Evolutionary conservation across 257 asterid genomes (phyloP), one percentile per base, ranked within the genome.

Genomic region (Leptodermis oblonga): DNA sequence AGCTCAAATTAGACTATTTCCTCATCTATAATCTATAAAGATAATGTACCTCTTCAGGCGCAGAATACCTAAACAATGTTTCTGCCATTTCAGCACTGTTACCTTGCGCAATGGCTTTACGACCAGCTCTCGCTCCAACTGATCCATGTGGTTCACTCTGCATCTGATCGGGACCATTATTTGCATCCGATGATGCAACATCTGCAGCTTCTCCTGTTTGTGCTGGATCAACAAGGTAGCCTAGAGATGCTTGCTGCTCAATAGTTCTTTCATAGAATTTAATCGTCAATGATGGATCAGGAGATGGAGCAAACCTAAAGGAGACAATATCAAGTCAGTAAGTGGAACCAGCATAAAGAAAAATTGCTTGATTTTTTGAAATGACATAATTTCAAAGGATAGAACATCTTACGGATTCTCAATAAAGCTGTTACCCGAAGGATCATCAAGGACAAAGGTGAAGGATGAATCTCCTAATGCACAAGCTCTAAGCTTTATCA

Each of bases 401-500:
- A n/a, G 72, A 53, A 76, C 65, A 62, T 61, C 97, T 83, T 86
- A 94, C 99, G 86, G 96, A 73, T 94, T 94, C 83, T 94, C 99
- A n/a, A 91, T 85, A 76, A 89, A 94, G 84, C 99, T 92, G 86
- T 94, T 94, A 73, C 99, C 99, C 52, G 96, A 82, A 76, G 99
- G 99, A 81, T 94, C 99, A 69, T 91, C 98, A 71, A 94, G 88
- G 75, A 74, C 82, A 76, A 91, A 82, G 73, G 96, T 84, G 78
- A 91, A 91, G 72, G 85, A 76, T 43, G 85, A 80, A 71, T 83
- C 72, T 74, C 87, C 97, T 52, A 87, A 60, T 37, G 93, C 97
- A 88, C 92, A 91, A 67, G 96, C 88, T 78, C 89, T 86, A 69
- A 94, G 77, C 70, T 89, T 94, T 75, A 83, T 51, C 84, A 94